Conservation (phyloP, 345 rosid species). For the Eucalyptus marginata region DNA sequence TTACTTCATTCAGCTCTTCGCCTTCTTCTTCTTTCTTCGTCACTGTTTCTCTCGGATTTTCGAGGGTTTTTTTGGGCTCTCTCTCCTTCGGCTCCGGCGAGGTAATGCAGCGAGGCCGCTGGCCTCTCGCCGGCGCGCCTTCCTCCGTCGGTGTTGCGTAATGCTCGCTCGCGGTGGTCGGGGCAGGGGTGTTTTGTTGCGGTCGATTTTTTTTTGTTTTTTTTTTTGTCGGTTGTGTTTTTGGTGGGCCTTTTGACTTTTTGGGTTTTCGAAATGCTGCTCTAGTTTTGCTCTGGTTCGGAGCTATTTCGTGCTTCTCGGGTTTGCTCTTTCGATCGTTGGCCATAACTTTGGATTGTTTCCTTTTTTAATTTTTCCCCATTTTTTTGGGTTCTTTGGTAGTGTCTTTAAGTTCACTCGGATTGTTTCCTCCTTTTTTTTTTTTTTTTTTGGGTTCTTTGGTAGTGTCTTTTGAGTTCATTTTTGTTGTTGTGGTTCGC, state of each 20-base stretch:
- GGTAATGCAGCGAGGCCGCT: neutral
- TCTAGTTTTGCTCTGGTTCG: neutral
- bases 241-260: neutral
- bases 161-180: neutral
- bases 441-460: neutral
- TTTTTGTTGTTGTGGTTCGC: neutral
- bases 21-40: neutral
- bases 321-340: neutral
- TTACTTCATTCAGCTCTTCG: neutral
- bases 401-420: neutral
- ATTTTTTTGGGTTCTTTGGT: neutral
- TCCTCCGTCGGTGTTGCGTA: neutral
- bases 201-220: neutral
- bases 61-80: neutral
- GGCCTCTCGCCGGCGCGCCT: neutral
- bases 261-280: neutral
- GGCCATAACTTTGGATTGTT: neutral
- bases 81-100: neutral
- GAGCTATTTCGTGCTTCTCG: neutral
- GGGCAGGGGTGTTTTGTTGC: neutral
- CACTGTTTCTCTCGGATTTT: neutral
- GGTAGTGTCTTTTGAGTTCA: neutral
- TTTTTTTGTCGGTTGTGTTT: neutral
- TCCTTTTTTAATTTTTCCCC: neutral
- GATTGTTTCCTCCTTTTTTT: too few relatives aligned